A percentile compares a stretch with the other conserved stretches of the same genome.
Conservation (phyloP, 2,329 filamentous ascomycete genomes). For the Alternaria viburni region DNA sequence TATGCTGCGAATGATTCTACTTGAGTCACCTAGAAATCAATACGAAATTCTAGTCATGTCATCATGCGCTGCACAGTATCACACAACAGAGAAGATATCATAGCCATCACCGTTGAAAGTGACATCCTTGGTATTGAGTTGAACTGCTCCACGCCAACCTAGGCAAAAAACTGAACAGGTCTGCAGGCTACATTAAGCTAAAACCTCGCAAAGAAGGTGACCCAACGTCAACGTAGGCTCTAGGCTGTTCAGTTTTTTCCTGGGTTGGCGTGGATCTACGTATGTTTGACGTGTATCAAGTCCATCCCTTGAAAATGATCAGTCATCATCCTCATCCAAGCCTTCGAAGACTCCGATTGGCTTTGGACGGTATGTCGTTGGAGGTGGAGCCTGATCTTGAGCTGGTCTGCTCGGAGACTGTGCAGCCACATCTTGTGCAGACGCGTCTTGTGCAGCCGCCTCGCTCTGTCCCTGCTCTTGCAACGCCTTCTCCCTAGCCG, state of each 20-base stretch:
- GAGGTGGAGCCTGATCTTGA: neutral
- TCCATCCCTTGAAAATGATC: neutral
- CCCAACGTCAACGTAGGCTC: no score
- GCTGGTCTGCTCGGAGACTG: neutral
- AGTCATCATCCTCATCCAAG: slow-evolving; percentile 8
- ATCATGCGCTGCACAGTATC: neutral
- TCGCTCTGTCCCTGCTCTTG: neutral
- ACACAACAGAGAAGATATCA: neutral
- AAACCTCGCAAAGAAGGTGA: no score
- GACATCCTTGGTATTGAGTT: neutral
- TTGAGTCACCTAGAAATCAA: neutral
- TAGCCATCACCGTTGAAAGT: neutral
- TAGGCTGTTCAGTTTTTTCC: no score
- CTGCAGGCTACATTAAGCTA: no score
- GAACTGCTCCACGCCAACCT: no score
- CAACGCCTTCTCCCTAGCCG: slow-evolving; percentile 15
- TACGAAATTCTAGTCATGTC: neutral
- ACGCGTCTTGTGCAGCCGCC: neutral
- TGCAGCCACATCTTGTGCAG: neutral
- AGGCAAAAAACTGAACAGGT: no score
- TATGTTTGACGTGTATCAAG: neutral
- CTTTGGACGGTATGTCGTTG: neutral
- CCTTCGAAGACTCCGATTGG: slow-evolving; percentile 8
- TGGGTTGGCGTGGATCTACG: neutral
- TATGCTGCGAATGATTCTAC: neutral